A percentile compares a stretch with the other conserved stretches of the same genome.
These are phyloP conservation scores for Fusarium austroafricanum DNA, from an alignment of 2,329 filamentous ascomycete genomes.

Conservation along the genomic window DNA sequence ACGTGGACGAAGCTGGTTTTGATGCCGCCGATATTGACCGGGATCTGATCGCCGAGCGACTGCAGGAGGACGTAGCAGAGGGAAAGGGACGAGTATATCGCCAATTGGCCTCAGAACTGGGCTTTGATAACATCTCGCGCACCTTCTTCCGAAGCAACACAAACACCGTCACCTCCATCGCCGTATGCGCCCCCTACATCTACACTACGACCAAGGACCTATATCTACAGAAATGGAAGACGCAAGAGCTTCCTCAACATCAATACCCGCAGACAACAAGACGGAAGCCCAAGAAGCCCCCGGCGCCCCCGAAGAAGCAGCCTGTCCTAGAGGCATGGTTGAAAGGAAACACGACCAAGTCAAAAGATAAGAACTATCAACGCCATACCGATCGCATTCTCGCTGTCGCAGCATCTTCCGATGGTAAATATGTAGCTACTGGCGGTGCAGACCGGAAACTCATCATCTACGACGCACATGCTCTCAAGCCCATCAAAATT, in stretches of 20 bases:
- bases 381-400: constrained; percentile 86
- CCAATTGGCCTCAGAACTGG: constrained; percentile 78
- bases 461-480: constrained; percentile 87
- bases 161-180: constrained; percentile 81
- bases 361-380: constrained; percentile 73
- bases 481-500: constrained; percentile 80
- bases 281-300: constrained; percentile 68
- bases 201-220: constrained; percentile 92
- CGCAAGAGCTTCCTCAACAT: constrained; percentile 73
- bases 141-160: constrained; percentile 84
- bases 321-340: constrained; percentile 72
- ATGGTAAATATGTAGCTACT: constrained; percentile 91
- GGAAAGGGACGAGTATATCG: constrained; percentile 90
- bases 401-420: constrained; percentile 85
- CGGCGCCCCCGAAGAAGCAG: constrained; percentile 68
- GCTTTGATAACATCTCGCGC: constrained; percentile 74
- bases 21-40: constrained; percentile 94
- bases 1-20: constrained; percentile 85
- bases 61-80: constrained; percentile 93
- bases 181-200: constrained; percentile 80
- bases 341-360: constrained; percentile 70
- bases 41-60: constrained; percentile 88
- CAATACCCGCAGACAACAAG: constrained; percentile 70
- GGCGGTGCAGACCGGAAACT: constrained; percentile 87
- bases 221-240: constrained; percentile 87